Percentiles rank a stretch among this genome's conserved stretches.
phyloP scores from a whole-genome alignment of 208 protist species.

The Trypanosoma melophagium region DNA sequence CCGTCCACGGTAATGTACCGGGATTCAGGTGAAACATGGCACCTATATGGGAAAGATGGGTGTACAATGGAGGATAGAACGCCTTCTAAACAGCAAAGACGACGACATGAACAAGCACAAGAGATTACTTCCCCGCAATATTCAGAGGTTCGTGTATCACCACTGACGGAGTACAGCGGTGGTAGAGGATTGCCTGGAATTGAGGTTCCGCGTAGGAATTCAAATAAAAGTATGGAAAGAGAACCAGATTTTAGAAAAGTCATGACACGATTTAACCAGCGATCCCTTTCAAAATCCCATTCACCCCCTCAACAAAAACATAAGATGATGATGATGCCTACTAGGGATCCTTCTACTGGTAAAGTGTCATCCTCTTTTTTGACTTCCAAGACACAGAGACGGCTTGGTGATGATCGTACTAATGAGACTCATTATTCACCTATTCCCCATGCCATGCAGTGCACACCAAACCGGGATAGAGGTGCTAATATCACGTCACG shows the following conservation, averaged over 20 bases:
- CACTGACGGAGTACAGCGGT: constrained; percentile 19
- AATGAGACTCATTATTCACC: neutral
- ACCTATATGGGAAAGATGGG: neutral
- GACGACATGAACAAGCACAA: neutral
- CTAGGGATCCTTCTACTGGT: neutral
- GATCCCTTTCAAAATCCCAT: neutral
- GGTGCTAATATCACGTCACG: constrained; percentile 7
- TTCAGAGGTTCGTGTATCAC: constrained; percentile 26
- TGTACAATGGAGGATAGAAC: neutral
- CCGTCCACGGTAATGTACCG: neutral
- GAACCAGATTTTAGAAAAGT: neutral
- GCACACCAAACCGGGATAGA: neutral
- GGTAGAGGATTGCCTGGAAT: neutral
- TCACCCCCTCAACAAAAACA: neutral
- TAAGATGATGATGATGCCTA: too few species aligned
- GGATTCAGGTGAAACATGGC: neutral
- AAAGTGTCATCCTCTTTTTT: neutral
- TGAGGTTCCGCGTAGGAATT: neutral
- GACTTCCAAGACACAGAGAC: neutral
- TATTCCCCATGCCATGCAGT: neutral
- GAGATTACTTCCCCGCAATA: constrained; percentile 1
- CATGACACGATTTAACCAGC: neutral
- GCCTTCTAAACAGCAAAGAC: neutral
- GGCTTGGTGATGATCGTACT: constrained; percentile 7
- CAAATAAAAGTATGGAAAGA: constrained; percentile 5